Percentiles rank a stretch among this genome's conserved stretches.
phyloP scores from a whole-genome alignment of 2,329 filamentous ascomycete species.

The Furcasterigmium sp. region DNA sequence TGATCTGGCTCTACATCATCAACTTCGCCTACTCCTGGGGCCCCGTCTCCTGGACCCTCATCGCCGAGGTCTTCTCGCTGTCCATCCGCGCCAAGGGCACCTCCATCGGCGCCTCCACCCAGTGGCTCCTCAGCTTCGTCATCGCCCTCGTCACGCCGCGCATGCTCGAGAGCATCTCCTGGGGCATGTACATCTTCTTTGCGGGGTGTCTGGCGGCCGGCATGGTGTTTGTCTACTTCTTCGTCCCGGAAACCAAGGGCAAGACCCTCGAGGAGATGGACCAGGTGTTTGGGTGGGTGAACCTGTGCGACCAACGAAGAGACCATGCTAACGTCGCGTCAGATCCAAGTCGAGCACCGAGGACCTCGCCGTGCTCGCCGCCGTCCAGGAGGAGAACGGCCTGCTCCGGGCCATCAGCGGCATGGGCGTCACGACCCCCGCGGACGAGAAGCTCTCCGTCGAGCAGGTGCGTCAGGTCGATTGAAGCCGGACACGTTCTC shows the following conservation, averaged over 20 bases:
- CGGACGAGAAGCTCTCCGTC: too few species aligned
- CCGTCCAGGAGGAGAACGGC: neutral
- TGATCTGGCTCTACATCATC: constrained; percentile 51
- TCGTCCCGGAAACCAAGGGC: constrained; percentile 54
- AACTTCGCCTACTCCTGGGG: constrained; percentile 28
- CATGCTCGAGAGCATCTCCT: constrained; percentile 46
- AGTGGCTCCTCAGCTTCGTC: constrained; percentile 47
- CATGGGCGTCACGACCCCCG: neutral
- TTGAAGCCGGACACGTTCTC: too few species aligned
- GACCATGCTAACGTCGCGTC: neutral
- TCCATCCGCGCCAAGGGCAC: constrained; percentile 55
- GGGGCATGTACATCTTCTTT: constrained; percentile 57
- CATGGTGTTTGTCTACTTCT: constrained; percentile 43
- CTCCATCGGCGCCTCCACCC: constrained; percentile 50
- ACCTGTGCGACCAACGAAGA: neutral
- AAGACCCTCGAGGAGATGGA: constrained; percentile 54
- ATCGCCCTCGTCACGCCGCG: constrained; percentile 40
- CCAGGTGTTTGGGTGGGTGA: constrained; percentile 23
- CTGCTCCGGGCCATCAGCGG: neutral
- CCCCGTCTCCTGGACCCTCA: constrained; percentile 50
- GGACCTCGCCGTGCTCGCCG: neutral
- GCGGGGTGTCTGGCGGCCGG: constrained; percentile 45
- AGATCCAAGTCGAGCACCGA: neutral
- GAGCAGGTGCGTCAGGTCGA: too few species aligned
- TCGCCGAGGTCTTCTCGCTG: constrained; percentile 54